These are phyloP conservation scores for Galium porrigens DNA, from an alignment of 305 asterid genomes.

Conservation along the genomic window DNA sequence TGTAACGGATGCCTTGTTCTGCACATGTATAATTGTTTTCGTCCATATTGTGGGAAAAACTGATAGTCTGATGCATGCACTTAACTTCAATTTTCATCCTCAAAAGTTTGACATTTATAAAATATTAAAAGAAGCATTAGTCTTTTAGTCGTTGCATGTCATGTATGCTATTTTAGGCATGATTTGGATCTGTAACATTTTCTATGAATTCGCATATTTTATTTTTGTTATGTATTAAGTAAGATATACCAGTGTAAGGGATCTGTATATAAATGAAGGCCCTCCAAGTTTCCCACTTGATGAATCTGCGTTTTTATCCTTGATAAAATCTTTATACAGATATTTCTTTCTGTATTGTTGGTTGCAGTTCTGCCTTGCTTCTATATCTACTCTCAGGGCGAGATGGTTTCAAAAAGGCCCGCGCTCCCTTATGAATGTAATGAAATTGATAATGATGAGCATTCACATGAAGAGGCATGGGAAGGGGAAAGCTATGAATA, in stretches of 20 bases:
- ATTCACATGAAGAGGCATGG: slow-evolving; percentile 36
- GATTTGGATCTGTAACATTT: not conserved
- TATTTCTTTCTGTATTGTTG: slow-evolving; percentile 7
- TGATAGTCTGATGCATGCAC: not conserved
- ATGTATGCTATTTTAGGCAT: not conserved
- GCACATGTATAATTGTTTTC: not conserved
- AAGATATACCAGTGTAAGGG: no score
- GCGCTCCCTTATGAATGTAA: slow-evolving; percentile 22
- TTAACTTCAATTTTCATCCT: not conserved
- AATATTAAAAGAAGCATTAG: not conserved
- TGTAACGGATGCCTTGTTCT: not conserved
- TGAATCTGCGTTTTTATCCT: no score
- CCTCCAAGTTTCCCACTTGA: not conserved
- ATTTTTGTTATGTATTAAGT: not conserved
- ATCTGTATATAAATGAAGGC: not conserved
- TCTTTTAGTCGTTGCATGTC: not conserved
- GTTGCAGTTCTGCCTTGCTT: slow-evolving; percentile 77
- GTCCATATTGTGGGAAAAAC: not conserved
- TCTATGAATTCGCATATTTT: not conserved
- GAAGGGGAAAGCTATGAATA: slow-evolving; percentile 74
- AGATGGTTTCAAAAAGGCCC: slow-evolving; percentile 26
- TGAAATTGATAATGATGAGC: slow-evolving; percentile 32
- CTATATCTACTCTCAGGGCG: slow-evolving; percentile 50
- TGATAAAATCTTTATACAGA: no score
- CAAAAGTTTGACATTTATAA: not conserved